Conservation (phyloP, 2,329 filamentous ascomycete species). For the Remersonia thermophila region DNA sequence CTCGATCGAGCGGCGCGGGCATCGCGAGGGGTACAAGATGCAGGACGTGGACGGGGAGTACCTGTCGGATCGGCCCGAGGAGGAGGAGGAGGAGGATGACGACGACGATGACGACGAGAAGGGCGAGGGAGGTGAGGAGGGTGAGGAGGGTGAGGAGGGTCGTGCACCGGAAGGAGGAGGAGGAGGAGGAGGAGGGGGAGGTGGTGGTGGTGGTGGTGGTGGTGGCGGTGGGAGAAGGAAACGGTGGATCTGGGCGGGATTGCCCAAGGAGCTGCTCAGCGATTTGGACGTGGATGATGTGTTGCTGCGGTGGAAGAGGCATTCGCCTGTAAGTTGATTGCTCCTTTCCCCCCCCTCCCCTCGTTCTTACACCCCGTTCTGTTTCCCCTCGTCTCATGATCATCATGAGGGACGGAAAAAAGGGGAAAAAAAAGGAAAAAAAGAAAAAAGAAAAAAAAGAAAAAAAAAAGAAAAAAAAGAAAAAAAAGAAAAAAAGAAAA, state of each 20-base stretch:
- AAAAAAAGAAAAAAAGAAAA: too few species aligned
- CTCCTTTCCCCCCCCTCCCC: neutral
- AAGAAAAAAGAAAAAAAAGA: too few species aligned
- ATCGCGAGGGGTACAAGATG: slow-evolving; percentile 59
- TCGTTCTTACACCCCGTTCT: neutral
- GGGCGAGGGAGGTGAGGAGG: slow-evolving; percentile 5
- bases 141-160: slow-evolving; percentile 48
- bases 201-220: too few species aligned
- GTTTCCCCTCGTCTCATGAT: neutral
- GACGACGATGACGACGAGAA: slow-evolving; percentile 18
- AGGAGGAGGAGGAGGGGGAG: slow-evolving; percentile 32
- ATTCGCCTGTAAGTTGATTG: slow-evolving; percentile 36
- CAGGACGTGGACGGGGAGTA: slow-evolving; percentile 56
- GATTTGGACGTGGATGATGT: slow-evolving; percentile 47
- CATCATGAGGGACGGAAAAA: too few species aligned
- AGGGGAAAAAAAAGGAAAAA: too few species aligned
- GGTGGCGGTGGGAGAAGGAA: too few species aligned
- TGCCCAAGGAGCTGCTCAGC: slow-evolving; percentile 43
- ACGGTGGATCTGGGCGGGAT: slow-evolving; percentile 41
- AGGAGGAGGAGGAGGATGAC: slow-evolving; percentile 27
- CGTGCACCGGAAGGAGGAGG: slow-evolving; percentile 48
- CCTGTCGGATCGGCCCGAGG: slow-evolving; percentile 37
- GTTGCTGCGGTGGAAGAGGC: slow-evolving; percentile 40
- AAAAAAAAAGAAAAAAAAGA: too few species aligned
- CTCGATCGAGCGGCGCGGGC: slow-evolving; percentile 56